Base-by-base conservation (phyloP, 495 filamentous ascomycete species). In the Penicillium canescens region DNA sequence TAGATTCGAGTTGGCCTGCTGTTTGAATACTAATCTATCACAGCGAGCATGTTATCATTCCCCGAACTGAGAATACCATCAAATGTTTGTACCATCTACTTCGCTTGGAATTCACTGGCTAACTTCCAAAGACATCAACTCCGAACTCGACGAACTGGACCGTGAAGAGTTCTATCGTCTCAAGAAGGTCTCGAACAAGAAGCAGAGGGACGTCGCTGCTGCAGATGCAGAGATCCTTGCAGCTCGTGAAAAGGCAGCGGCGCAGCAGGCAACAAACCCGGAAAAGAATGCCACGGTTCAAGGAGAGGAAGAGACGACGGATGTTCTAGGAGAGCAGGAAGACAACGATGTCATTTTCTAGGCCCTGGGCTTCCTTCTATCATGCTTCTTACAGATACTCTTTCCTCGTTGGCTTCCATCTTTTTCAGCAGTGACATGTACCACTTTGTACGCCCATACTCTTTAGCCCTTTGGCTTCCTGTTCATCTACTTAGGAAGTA, bases 171-270 rank as follows among this genome's bases (percentile, higher is more conserved):
- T 99, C 73, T 98, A 96, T 71, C 84, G 94, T 46, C 76, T 99
- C 62, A 99, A 98, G 78, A 99, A 99, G 79, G 93, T 96, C 20
- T 91, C 91, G n/a, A 82, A 81, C 63, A 97, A 97, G 76, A 98
- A 98, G 66, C 89, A 95, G 66, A 76, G 91, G 60, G 92, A 96
- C 50, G 85, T 68, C 14, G 89, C 88, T 3, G 86, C 81, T 9
- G 82, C 82, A 45, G 89, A 92, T 56, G 86, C 86, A 38, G 87
- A 91, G 68, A 85, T 89, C 70, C 79, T 83, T 52, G 72, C 71
- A 8, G 82, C 80, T 67, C 82, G 75, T 48, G 78, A 80, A 60
- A 78, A 62, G 50, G 73, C 74, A 44, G 77, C 71, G 24, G 68
- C 70, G 42, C 48, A 69, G 41, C 67, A 76, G 46, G 62, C 70